Evolutionary conservation across 2,329 filamentous ascomycete species (phyloP).

Genomic region (Fusarium verrucosum): DNA sequence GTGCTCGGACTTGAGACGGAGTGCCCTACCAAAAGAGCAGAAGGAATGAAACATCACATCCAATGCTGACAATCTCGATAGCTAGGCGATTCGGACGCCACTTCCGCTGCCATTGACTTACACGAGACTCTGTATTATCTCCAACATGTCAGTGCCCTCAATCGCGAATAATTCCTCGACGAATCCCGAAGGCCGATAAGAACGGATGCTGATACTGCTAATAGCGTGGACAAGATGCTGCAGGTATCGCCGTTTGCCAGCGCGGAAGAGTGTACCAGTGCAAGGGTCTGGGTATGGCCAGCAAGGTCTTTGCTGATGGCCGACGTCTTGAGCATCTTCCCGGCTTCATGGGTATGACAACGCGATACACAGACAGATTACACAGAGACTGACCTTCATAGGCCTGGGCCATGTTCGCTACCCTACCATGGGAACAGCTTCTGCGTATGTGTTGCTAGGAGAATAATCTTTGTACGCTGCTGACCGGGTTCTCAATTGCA

Average conservation of each 20-base stretch:
- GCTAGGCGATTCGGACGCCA: constrained; percentile 49
- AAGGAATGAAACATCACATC: not conserved
- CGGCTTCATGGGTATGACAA: constrained; percentile 75
- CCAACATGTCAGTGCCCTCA: constrained; percentile 55
- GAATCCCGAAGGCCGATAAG: constrained; percentile 22
- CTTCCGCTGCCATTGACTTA: constrained; percentile 68
- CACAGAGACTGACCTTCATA: constrained; percentile 18
- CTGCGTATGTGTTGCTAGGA: constrained; percentile 46
- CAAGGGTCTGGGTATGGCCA: constrained; percentile 86
- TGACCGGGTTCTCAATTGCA: constrained; percentile 47
- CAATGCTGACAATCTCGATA: constrained; percentile 25
- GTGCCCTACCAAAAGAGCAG: constrained; percentile 20
- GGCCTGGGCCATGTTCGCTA: constrained; percentile 83
- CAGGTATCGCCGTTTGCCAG: constrained; percentile 80
- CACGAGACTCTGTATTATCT: constrained; percentile 78
- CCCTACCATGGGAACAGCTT: constrained; percentile 85
- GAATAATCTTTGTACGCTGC: not conserved
- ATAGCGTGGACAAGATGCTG: constrained; percentile 86
- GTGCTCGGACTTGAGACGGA: constrained; percentile 28
- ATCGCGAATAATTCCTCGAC: not conserved
- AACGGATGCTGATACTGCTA: constrained; percentile 41
- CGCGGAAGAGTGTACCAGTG: constrained; percentile 87
- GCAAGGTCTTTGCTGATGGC: constrained; percentile 79
- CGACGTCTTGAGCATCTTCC: constrained; percentile 67
- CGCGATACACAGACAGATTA: constrained; percentile 1